Conservation (phyloP, 495 filamentous ascomycete species). For the Penicillium cinerascens region DNA sequence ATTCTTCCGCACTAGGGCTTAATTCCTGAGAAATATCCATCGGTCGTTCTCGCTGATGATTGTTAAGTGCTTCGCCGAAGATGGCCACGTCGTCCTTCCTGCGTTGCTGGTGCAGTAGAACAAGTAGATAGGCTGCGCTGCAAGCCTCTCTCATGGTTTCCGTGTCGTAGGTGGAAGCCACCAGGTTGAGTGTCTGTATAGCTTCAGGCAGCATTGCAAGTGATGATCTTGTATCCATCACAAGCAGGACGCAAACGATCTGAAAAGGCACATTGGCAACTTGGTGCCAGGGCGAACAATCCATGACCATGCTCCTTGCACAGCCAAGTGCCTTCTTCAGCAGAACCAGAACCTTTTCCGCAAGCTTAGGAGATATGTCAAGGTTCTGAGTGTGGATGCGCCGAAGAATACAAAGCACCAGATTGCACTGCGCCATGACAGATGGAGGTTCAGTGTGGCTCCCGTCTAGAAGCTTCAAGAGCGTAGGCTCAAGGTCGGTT, state of each 20-base stretch:
- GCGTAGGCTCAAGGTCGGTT: constrained; percentile 25
- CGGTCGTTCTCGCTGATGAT: constrained; percentile 2
- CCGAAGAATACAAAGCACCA: constrained; percentile 45
- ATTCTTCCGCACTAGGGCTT: constrained; percentile 24
- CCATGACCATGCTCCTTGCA: constrained; percentile 30
- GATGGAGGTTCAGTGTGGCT: constrained; percentile 35
- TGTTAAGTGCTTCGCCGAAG: constrained; percentile 18
- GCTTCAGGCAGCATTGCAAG: constrained; percentile 43
- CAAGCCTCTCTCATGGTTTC: constrained; percentile 46
- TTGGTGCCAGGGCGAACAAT: constrained; percentile 49
- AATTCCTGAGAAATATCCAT: constrained; percentile 11
- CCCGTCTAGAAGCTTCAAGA: constrained; percentile 24
- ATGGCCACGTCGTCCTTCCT: constrained; percentile 28
- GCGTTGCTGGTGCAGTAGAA: constrained; percentile 36
- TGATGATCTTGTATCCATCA: constrained; percentile 44
- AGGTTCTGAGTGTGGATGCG: constrained; percentile 42
- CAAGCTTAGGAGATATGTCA: constrained; percentile 22
- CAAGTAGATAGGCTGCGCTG: constrained; percentile 40
- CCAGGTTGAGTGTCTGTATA: constrained; percentile 41
- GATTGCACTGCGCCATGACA: constrained; percentile 44
- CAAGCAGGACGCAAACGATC: constrained; percentile 46
- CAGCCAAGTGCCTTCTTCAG: constrained; percentile 26
- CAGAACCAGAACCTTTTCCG: constrained; percentile 25
- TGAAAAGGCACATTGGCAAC: constrained; percentile 52
- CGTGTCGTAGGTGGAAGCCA: constrained; percentile 40